Base-by-base conservation (phyloP, 208 protist species). In the Kentomonas sorsogonicus region DNA sequence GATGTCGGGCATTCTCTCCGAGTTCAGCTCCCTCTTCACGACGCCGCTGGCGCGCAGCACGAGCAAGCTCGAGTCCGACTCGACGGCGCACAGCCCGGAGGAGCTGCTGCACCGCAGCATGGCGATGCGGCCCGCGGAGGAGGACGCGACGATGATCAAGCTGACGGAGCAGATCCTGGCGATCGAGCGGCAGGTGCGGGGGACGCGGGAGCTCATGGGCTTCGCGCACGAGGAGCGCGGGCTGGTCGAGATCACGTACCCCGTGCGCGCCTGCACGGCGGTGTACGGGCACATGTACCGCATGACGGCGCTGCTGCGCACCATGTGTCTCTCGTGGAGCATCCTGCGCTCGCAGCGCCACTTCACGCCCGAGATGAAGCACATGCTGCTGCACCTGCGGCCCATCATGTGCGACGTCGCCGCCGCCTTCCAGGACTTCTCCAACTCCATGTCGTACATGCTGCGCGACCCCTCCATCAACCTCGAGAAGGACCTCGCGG, bases 271-370 rank as follows among this genome's bases (percentile, higher is more conserved):
- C 23, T 93, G 86, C 48, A 69, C 78, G 22, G 50, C 67, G 29
- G 78, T 68, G 7, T 77, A 82, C 44, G 52, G 48, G 36, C 75
- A 80, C 59, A 78, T 93, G 68, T 74, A 87, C 63, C 82, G 74
- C 53, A 90, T 90, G 82, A 54, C 74, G n/a, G 69, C 75, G 39
- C 60, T 93, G 45, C 63, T 93, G 43, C 69, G 76, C 64, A 88
- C 82, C 3, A 90, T 90, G 81, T 77, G 70, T 62, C 74, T 79
- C 63, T 86, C 82, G 74, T 93, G 86, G 83, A 75, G 77, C 29
- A 67, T 90, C n/a, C 61, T 93, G 18, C 77, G 86, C 34, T 79
- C 79, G 39, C 79, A 93, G 68, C 56, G 59, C 39, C 6, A 18
- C 38, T 85, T 78, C 61, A 72, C 77, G 10, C 46, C 25, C 5